Percentiles rank a stretch among this genome's conserved stretches.
Evolutionary conservation across 2,329 filamentous ascomycete genomes (phyloP).

Genomic region (Talaromyces verruculosus): DNA sequence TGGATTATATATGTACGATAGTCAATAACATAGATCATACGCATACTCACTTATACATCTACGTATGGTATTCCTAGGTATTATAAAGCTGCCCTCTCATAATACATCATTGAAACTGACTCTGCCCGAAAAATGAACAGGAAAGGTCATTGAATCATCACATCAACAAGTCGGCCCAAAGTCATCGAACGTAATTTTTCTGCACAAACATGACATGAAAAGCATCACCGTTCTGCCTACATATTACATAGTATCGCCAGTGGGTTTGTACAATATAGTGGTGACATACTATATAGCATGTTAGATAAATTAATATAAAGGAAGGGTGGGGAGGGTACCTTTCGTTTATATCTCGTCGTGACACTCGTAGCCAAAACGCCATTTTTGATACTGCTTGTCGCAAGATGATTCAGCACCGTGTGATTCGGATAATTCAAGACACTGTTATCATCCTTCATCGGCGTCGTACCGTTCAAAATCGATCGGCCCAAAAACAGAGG

Average conservation of each 20-base stretch:
- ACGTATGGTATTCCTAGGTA: neutral
- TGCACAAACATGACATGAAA: neutral
- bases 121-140: neutral
- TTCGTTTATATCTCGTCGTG: constrained; percentile 95
- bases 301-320: neutral
- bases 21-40: neutral
- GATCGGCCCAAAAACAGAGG: constrained; percentile 92
- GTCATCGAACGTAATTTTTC: neutral
- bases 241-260: constrained; percentile 46
- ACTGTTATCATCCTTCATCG: constrained; percentile 97
- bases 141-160: neutral
- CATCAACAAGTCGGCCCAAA: neutral
- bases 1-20: neutral
- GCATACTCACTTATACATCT: neutral
- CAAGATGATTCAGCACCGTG: constrained; percentile 92
- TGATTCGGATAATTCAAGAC: constrained; percentile 97
- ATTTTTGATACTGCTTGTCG: constrained; percentile 97
- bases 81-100: neutral
- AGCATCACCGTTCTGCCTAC: neutral
- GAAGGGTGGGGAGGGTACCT: constrained; percentile 47
- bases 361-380: constrained; percentile 92
- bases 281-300: constrained; percentile 75
- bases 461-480: constrained; percentile 84
- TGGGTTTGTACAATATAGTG: constrained; percentile 95
- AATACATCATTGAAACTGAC: neutral